Base-by-base conservation (phyloP, 768 basidiomycete genomes). In the Amanita rubescens region DNA sequence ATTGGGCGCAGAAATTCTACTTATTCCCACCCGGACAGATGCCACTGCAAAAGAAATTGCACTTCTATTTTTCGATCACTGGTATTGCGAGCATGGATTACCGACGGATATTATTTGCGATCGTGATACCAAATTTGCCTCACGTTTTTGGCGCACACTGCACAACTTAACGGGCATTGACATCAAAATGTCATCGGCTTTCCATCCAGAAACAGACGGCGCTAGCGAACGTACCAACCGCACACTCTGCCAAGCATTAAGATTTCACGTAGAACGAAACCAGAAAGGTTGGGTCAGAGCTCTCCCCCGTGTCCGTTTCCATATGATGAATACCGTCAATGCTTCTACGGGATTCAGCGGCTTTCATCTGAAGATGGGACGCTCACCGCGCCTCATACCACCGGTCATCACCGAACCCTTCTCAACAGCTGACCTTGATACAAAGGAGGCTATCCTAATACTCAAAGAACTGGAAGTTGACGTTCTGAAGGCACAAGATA, bases 121-220 rank as follows among this genome's bases (percentile, higher is more conserved):
- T 60, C 55, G 74, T 63, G 73, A 60, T 44, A 35, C 33, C 33
- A 34, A 34, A 12, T 34, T 34, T 34, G 33, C 12, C 33, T 34
- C 33, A 7, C 33, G 33, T 34, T 34, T 34, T 34, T 34, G 33
- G 33, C 33, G 33, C 6, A 7, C 33, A 6, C 12, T 64, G 68
- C 1, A 56, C 63, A 4, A n/a, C n/a, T n/a, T n/a, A n/a, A n/a
- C n/a, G n/a, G n/a, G n/a, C n/a, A n/a, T n/a, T n/a, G n/a, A n/a
- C 61, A 67, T 17, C 37, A 60, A 62, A 10, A 61, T 73, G 58
- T 72, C 69, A 0, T 63, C 67, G 0, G 55, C 69, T 0, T 72
- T 60, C 34, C 71, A 73, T 20, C 71, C 70, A 0, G 57, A 74
- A 42, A 71, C 65, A 0, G 68, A 73, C 51, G 69, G 72, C 1